A percentile compares a stretch with the other conserved stretches of the same genome.
Evolutionary conservation across 2,329 filamentous ascomycete genomes (phyloP).

Genomic region (Trichocomaceae sp.): DNA sequence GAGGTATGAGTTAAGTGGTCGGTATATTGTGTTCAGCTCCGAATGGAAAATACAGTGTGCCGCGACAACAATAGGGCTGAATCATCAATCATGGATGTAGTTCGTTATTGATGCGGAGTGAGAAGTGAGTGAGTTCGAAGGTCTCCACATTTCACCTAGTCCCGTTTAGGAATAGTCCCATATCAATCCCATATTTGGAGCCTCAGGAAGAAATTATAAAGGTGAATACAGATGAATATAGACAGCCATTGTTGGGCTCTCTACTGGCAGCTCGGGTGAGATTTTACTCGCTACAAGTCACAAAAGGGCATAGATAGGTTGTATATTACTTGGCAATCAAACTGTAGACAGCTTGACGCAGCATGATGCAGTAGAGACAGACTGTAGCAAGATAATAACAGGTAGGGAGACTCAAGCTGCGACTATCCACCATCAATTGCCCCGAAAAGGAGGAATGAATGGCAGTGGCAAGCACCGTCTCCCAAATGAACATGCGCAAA

Average conservation of each 20-base stretch:
- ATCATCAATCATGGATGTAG: neutral
- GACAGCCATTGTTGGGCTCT: neutral
- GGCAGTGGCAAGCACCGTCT: neutral
- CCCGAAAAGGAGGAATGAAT: neutral
- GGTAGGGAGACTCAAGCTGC: neutral
- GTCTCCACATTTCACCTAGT: neutral
- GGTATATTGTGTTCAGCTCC: neutral
- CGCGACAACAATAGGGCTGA: neutral
- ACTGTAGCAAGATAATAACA: slow-evolving; percentile 10
- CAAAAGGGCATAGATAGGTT: neutral
- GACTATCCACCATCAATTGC: neutral
- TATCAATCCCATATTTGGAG: neutral
- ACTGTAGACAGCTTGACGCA: neutral
- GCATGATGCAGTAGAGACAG: slow-evolving; percentile 15
- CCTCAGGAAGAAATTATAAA: neutral
- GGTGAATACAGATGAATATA: neutral
- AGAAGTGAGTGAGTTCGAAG: neutral
- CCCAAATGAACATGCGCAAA: neutral
- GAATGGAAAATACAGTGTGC: neutral
- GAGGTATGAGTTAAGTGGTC: neutral
- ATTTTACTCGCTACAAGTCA: neutral
- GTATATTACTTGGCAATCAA: neutral
- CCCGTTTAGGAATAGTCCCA: neutral
- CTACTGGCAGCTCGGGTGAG: neutral
- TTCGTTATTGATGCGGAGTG: neutral